A percentile compares a stretch with the other conserved stretches of the same genome.
These are phyloP conservation scores for Croton setiger DNA, from an alignment of 441 rosid species.

Conservation along the genomic window DNA sequence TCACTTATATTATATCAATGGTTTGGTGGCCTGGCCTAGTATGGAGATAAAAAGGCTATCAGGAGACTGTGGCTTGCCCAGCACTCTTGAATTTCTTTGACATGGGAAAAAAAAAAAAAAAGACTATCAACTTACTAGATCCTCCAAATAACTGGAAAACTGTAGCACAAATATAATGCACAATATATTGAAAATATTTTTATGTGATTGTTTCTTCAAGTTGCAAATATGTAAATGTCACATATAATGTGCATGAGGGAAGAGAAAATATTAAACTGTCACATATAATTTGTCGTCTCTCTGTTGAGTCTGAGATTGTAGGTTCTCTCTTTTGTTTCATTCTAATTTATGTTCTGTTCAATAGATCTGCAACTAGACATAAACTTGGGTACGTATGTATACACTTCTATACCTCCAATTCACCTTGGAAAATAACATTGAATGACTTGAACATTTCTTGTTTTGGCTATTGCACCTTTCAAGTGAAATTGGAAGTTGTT, in stretches of 20 bases:
- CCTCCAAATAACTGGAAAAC: background rate
- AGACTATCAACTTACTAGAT: background rate
- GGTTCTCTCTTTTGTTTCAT: background rate
- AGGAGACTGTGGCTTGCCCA: background rate
- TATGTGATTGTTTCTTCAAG: background rate
- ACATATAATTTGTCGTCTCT: background rate
- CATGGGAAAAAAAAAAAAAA: background rate
- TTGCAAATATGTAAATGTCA: background rate
- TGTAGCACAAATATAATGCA: background rate
- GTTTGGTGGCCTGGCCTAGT: conserved; percentile 5
- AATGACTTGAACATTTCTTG: background rate
- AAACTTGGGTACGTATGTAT: background rate
- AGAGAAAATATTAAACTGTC: background rate
- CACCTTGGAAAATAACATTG: background rate
- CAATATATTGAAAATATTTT: background rate
- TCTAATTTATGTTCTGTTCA: background rate
- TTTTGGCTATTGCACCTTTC: background rate
- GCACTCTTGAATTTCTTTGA: background rate
- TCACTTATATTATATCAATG: background rate
- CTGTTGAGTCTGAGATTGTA: too few species aligned
- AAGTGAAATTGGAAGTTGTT: background rate
- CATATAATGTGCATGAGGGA: background rate
- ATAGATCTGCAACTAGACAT: too few species aligned
- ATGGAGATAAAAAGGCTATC: background rate
- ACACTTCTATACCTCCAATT: background rate